Conservation (phyloP, 176 grass and related monocot species). For the Sorghum bicolor region DNA sequence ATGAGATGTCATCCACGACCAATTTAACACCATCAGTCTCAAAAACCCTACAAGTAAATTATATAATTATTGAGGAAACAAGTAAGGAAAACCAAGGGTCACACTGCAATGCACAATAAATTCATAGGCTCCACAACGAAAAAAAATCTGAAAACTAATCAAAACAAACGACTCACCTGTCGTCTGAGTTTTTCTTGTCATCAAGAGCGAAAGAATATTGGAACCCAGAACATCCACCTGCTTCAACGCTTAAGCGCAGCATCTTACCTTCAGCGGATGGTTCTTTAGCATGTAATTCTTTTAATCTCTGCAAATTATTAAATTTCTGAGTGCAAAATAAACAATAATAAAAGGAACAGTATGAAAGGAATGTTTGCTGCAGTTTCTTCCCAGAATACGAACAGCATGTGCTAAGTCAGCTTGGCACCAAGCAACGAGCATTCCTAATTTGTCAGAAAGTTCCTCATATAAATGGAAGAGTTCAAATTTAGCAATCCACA, state of each 20-base stretch:
- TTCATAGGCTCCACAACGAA: neutral
- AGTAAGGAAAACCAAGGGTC: neutral
- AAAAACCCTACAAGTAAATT: constrained; percentile 54
- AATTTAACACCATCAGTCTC: constrained; percentile 81
- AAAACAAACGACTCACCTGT: constrained; percentile 14
- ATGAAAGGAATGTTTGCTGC: neutral
- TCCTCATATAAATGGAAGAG: neutral
- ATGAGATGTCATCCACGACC: constrained; percentile 82
- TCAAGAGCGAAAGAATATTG: constrained; percentile 85
- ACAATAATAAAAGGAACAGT: neutral
- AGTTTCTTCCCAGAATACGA: neutral
- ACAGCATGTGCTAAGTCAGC: neutral
- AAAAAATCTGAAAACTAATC: neutral
- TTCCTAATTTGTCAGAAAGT: neutral
- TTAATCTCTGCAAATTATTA: constrained; percentile 60
- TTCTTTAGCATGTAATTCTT: constrained; percentile 62
- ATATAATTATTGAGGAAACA: neutral
- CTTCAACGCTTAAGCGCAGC: constrained; percentile 78
- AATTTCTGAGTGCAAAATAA: neutral
- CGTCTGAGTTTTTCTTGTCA: constrained; percentile 49
- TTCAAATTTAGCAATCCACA: neutral
- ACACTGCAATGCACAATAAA: neutral
- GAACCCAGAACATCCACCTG: constrained; percentile 90
- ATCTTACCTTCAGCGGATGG: constrained; percentile 65
- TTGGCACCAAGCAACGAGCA: neutral